Evolutionary conservation across 2,329 filamentous ascomycete species (phyloP).

Genomic region (Aspergillus cejpii): DNA sequence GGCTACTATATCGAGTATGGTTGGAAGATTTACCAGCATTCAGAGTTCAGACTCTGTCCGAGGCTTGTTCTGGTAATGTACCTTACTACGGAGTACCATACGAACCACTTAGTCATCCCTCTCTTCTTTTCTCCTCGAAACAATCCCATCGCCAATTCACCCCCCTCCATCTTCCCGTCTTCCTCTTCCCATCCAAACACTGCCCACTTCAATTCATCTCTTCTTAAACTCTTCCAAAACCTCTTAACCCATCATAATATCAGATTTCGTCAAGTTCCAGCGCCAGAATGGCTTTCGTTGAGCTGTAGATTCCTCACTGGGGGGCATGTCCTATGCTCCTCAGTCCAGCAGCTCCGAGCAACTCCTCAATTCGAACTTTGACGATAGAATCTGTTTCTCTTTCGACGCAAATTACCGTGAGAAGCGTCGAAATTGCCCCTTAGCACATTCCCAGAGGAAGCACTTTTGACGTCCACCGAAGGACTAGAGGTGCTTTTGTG

Average conservation of each 20-base stretch:
- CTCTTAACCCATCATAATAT: constrained; percentile 17
- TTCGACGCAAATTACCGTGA: constrained; percentile 40
- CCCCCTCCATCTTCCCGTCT: constrained; percentile 19
- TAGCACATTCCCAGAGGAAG: constrained; percentile 36
- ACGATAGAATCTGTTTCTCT: constrained; percentile 51
- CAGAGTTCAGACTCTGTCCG: constrained; percentile 7
- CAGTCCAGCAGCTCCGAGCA: constrained; percentile 84
- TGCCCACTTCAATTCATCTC: constrained; percentile 16
- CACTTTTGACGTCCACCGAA: constrained; percentile 31
- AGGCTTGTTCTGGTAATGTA: constrained; percentile 13
- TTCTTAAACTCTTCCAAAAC: constrained; percentile 2
- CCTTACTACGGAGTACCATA: constrained; percentile 8
- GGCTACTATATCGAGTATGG: too few species aligned
- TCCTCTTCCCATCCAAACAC: constrained; percentile 10
- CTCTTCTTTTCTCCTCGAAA: constrained; percentile 15
- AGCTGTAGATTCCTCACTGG: constrained; percentile 87
- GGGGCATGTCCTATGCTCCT: constrained; percentile 59
- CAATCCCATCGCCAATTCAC: constrained; percentile 9
- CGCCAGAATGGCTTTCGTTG: constrained; percentile 69
- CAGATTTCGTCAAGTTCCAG: constrained; percentile 65
- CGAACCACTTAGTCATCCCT: constrained; percentile 1
- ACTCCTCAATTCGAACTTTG: constrained; percentile 43
- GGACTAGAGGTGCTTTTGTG: constrained; percentile 35
- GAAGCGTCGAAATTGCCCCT: constrained; percentile 57
- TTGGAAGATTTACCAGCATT: constrained; percentile 24